phyloP scores from a whole-genome alignment of 306 rosid genomes.

The Sicyos baderoa region DNA sequence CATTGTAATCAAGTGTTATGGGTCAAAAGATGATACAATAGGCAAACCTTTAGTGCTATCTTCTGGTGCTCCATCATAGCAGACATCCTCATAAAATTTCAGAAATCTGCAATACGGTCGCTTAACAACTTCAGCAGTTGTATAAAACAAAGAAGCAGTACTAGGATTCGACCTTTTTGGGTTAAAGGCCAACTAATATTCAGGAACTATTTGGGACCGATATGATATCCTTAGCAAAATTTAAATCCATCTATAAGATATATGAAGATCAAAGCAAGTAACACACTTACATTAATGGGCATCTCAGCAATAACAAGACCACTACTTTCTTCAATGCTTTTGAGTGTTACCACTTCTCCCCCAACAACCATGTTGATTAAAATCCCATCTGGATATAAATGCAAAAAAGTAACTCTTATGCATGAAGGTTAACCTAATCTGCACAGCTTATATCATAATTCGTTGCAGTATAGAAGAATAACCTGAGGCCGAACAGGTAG shows the following conservation, averaged over 20 bases:
- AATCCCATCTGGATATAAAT: constrained; percentile 60
- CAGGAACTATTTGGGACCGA: neutral
- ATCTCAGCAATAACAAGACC: constrained; percentile 72
- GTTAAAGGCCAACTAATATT: neutral
- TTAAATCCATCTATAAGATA: neutral
- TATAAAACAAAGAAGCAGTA: neutral
- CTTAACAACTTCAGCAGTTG: constrained; percentile 14
- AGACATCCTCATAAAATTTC: constrained; percentile 55
- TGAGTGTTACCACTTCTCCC: constrained; percentile 78
- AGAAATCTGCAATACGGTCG: constrained; percentile 54
- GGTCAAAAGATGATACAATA: neutral
- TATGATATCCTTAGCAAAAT: neutral
- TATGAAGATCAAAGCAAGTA: constrained; percentile 3
- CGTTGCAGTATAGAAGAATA: constrained; percentile 28
- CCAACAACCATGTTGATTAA: constrained; percentile 91
- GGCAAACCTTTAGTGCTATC: constrained; percentile 11
- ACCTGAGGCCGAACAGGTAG: constrained; percentile 83
- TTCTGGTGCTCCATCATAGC: constrained; percentile 19
- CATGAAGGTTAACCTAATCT: constrained; percentile 21
- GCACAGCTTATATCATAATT: constrained; percentile 20
- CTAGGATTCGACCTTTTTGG: neutral
- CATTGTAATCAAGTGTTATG: neutral
- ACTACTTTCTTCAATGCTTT: constrained; percentile 71
- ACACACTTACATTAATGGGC: constrained; percentile 68
- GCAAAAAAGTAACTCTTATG: constrained; percentile 22